phyloP scores from a whole-genome alignment of 164 flowering plant genomes.

The Magnolia changhungtana region DNA sequence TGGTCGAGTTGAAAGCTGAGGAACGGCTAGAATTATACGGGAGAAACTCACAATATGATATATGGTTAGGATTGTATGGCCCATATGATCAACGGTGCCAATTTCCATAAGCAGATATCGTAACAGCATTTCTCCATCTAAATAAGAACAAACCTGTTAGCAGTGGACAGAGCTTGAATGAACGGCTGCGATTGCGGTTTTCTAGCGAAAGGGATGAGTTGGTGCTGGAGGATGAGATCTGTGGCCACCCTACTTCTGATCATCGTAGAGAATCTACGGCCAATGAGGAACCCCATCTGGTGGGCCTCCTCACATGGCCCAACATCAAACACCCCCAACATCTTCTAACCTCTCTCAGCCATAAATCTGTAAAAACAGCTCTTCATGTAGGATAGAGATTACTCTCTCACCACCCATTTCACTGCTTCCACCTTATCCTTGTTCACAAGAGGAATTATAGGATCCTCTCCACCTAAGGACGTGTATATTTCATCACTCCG shows the following conservation, averaged over 20 bases:
- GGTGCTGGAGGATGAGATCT: conserved; percentile 59
- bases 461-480: background rate
- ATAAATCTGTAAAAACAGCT: too few relatives aligned
- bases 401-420: background rate
- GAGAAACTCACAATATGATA: too few relatives aligned
- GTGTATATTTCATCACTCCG: background rate
- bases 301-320: conserved; percentile 57
- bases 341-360: conserved; percentile 16
- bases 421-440: background rate
- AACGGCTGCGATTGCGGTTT: conserved; percentile 36
- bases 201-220: conserved; percentile 64
- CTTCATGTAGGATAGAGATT: too few relatives aligned
- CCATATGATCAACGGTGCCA: too few relatives aligned
- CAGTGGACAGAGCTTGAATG: conserved; percentile 36
- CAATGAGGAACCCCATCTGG: conserved; percentile 64
- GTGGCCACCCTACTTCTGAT: conserved; percentile 58
- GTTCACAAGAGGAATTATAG: background rate
- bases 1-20: too few relatives aligned
- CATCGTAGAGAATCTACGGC: conserved; percentile 51
- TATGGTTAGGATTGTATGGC: too few relatives aligned
- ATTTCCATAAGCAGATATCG: too few relatives aligned
- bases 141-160: conserved; percentile 25
- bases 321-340: conserved; percentile 60
- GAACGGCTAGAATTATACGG: too few relatives aligned
- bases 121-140: too few relatives aligned